Evolutionary conservation across 768 basidiomycete genomes (phyloP), one percentile per base, ranked within the genome.

Genomic region (Strobilomyces echinocephalus): DNA sequence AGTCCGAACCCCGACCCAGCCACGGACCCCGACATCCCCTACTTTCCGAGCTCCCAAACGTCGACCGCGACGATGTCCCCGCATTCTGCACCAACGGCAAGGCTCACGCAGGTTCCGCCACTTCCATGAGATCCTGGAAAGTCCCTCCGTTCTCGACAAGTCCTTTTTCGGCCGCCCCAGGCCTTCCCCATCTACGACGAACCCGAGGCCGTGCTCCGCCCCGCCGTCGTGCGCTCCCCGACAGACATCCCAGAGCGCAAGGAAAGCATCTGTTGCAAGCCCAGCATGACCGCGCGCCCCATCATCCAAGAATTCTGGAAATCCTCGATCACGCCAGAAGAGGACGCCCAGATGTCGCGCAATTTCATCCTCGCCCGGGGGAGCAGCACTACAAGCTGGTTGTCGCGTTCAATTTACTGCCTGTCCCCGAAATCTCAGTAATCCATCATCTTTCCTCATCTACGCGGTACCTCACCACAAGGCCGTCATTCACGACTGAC

Each of bases 291-390:
- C 64, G 64, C 46, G 60, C 71, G 53, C 61, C 74, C 53, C 62
- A 59, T 66, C 42, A 63, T 67, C 1, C 78, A 74, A 14, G 77
- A 79, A 53, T 64, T 80, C 30, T 81, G 81, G 80, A 77, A 72
- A 35, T 79, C 80, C 4, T 63, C 74, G 0, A 71, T 75, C 18
- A 71, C 76, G 1, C 72, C 75, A 1, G 74, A 76, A 53, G 75
- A 80, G 48, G 79, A 78, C 35, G 66, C 66, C 0, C 61, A 72
- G 16, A 36, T 70, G 39, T 73, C 74, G 2, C 76, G 74, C 49
- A 69, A 76, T 4, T 73, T 72, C 53, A 66, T 69, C 12, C 67
- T 80, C 24, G 76, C 75, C 1, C 67, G 77, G 50, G 72, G 76
- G 10, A 74, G 76, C 40, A 83, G 24, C 24, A 24, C 24, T 24